Conservation (phyloP, 768 basidiomycete species). For the Lactifluus subvellereus region DNA sequence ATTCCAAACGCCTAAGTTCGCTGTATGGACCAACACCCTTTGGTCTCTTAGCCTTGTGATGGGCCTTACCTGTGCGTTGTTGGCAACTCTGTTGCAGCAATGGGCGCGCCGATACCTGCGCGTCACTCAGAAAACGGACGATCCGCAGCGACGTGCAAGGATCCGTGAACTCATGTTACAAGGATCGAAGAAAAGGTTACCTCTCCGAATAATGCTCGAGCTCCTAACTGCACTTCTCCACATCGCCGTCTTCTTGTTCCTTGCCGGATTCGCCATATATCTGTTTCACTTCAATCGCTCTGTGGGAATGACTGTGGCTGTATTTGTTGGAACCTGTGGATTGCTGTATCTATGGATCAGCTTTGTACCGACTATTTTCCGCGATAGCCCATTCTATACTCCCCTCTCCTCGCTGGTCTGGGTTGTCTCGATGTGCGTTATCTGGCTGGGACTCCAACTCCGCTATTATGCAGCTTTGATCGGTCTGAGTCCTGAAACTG, state of each 20-base stretch:
- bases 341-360: background rate
- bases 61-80: background rate
- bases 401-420: background rate
- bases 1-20: background rate
- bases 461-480: background rate
- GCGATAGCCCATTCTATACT: no score
- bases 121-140: background rate
- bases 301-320: background rate
- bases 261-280: no score
- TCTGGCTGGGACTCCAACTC: background rate
- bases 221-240: background rate
- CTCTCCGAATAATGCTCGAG: background rate
- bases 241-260: background rate
- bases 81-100: slow-evolving; percentile 6
- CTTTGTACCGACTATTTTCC: background rate
- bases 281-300: background rate
- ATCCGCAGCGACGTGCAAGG: background rate
- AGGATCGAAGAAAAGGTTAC: background rate
- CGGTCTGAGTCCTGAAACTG: no score
- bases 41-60: slow-evolving; percentile 10
- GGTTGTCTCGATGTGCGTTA: background rate
- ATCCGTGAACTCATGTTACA: slow-evolving; percentile 5
- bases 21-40: background rate
- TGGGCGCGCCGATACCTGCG: slow-evolving; percentile 9
- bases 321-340: background rate